These are phyloP conservation scores for Fusarium keratoplasticum DNA, from an alignment of 2,329 filamentous ascomycete genomes.

Conservation along the genomic window DNA sequence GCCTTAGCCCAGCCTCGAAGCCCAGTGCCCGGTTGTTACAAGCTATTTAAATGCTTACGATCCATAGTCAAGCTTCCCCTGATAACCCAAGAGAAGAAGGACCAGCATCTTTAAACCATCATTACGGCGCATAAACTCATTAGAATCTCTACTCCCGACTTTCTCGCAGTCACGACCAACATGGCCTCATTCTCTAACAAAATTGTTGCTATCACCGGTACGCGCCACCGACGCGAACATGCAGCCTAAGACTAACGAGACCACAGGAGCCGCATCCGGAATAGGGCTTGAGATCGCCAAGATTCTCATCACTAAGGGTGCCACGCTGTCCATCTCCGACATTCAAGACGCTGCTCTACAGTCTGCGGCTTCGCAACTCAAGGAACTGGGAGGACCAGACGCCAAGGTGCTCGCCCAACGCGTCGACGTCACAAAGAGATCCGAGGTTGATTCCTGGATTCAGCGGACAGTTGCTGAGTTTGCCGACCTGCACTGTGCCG, in stretches of 20 bases:
- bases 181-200: not conserved
- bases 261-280: not conserved
- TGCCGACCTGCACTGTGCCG: not conserved
- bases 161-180: not conserved
- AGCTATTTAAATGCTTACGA: not conserved
- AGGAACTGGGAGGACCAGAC: not conserved
- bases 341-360: not conserved
- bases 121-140: not conserved
- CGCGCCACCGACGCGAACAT: not conserved
- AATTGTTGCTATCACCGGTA: not conserved
- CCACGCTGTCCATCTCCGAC: not conserved
- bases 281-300: not conserved
- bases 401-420: not conserved
- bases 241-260: not conserved
- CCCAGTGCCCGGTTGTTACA: not conserved
- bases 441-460: not conserved
- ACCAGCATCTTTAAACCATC: not conserved
- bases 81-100: not conserved
- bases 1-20: not conserved
- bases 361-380: not conserved
- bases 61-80: not conserved
- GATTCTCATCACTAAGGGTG: not conserved
- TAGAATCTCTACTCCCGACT: not conserved
- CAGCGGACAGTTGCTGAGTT: not conserved
- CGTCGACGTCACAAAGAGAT: not conserved